Base-by-base conservation (phyloP, 257 asterid genomes). In the Galeopsis tetrahit region DNA sequence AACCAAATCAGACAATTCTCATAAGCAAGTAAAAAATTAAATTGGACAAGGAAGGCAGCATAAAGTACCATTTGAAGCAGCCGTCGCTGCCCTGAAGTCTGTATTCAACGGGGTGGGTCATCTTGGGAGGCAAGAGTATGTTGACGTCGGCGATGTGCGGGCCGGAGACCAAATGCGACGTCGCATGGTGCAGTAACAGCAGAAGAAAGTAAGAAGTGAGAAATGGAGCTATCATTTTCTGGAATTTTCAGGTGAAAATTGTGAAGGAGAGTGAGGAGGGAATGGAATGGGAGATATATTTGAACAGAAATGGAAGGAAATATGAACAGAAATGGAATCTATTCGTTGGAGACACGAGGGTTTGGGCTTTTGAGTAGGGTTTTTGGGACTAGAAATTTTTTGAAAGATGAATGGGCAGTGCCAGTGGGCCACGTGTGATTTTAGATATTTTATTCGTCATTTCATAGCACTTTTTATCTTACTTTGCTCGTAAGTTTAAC, bases 21-120 rank as follows among this genome's bases (percentile, higher is more conserved):
- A 35, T 32, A 17, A 60, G 11, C 0, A 2, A 69, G 32, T 10
- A 13, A 49, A 33, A 14, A 52, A 10, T 10, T 2, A 40, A 21
- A 52, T 2, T 10, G 43, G 5, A 11, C n/a, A 13, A n/a, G 10
- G 3, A 14, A 31, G 0, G 48, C 38, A 32, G 65, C 38, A 3
- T 2, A 6, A 51, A 68, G 51, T 48, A 93, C 98, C 98, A 93
- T 74, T 86, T 83, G 91, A 93, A 93, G 80, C 98, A 93, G 44
- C 98, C 98, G 78, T 89, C 98, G 77, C 92, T 86, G n/a, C 96
- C 98, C 79, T 84, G 98, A 70, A 93, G 94, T 15, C 98, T 74
- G 69, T 90, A 93, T 70, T 93, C 98, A 39, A 93, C 92, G 2
- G 98, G 96, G 58, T 85, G 87, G 46, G 98, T 90, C 98, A 93